Conservation (phyloP, 169 alveolate genomes). For the Eimeria sp. region DNA sequence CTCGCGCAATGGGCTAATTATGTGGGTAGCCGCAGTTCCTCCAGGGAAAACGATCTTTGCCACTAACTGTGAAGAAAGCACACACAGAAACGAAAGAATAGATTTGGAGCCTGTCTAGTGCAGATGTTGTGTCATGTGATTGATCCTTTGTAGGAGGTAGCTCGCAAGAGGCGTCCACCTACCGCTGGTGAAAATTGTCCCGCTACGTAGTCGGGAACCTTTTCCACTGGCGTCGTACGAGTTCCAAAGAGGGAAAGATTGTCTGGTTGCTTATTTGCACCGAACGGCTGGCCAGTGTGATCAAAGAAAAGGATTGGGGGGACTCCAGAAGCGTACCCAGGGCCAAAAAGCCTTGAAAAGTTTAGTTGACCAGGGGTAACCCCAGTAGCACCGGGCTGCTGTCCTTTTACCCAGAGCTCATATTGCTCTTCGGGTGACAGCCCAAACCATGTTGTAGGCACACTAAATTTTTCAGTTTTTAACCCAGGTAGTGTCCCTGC, state of each 20-base stretch:
- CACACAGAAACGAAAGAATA: not conserved
- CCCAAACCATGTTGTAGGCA: slow-evolving; percentile 52
- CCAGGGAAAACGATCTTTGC: slow-evolving; percentile 67
- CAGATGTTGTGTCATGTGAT: not conserved
- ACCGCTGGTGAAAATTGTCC: slow-evolving; percentile 73
- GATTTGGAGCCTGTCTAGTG: not conserved
- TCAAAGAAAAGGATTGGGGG: slow-evolving; percentile 38
- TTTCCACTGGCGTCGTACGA: slow-evolving; percentile 54
- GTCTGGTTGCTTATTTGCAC: slow-evolving; percentile 40
- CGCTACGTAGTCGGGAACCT: slow-evolving; percentile 46
- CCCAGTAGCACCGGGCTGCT: slow-evolving; percentile 54
- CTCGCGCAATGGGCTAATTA: slow-evolving; percentile 45
- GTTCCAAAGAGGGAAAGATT: slow-evolving; percentile 43
- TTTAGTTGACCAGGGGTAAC: slow-evolving; percentile 56
- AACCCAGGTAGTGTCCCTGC: slow-evolving; percentile 31
- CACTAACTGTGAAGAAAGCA: not conserved
- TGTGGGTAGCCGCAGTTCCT: slow-evolving; percentile 28
- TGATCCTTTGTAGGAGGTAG: too few relatives aligned
- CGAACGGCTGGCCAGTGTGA: slow-evolving; percentile 55
- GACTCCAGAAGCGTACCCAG: slow-evolving; percentile 38
- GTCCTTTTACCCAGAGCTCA: slow-evolving; percentile 32
- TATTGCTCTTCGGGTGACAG: slow-evolving; percentile 60
- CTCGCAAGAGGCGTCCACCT: not conserved
- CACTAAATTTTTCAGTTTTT: slow-evolving; percentile 53
- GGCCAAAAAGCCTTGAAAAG: slow-evolving; percentile 38